Evolutionary conservation across 148 eudicot species (phyloP).

Genomic region (Dianthus caryophyllus): DNA sequence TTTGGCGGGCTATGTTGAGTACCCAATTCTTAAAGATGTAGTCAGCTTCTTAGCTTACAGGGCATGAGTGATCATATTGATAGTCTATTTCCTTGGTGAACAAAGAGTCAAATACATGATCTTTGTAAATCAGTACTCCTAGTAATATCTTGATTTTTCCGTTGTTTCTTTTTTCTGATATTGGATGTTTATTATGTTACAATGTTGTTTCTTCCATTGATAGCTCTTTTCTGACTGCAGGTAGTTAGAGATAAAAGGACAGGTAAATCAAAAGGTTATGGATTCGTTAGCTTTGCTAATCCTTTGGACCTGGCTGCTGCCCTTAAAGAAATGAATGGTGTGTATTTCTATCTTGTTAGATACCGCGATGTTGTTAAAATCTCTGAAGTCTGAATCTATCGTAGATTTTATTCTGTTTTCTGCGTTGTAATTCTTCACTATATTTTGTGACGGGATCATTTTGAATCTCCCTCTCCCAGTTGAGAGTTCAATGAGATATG

Average conservation of each 20-base stretch:
- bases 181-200: too few species aligned
- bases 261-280: slow-evolving; percentile 89
- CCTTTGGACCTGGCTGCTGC: slow-evolving; percentile 75
- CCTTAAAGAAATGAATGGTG: slow-evolving; percentile 90
- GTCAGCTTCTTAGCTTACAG: neutral
- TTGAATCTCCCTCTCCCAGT: neutral
- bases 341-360: slow-evolving; percentile 2
- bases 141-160: too few species aligned
- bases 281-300: slow-evolving; percentile 84
- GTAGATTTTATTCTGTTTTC: neutral
- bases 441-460: neutral
- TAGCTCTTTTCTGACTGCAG: slow-evolving; percentile 35
- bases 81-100: too few species aligned
- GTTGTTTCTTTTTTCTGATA: slow-evolving; percentile 15
- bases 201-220: too few species aligned
- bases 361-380: too few species aligned
- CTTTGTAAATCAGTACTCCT: neutral
- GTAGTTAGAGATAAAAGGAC: slow-evolving; percentile 92
- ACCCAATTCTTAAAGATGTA: neutral
- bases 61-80: neutral
- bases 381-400: neutral
- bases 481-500: neutral
- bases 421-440: neutral
- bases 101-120: neutral
- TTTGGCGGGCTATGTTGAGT: neutral